Percentiles rank a stretch among this genome's conserved stretches.
Evolutionary conservation across 495 filamentous ascomycete species (phyloP).

Genomic region (Friedmanniomyces endolithicus): DNA sequence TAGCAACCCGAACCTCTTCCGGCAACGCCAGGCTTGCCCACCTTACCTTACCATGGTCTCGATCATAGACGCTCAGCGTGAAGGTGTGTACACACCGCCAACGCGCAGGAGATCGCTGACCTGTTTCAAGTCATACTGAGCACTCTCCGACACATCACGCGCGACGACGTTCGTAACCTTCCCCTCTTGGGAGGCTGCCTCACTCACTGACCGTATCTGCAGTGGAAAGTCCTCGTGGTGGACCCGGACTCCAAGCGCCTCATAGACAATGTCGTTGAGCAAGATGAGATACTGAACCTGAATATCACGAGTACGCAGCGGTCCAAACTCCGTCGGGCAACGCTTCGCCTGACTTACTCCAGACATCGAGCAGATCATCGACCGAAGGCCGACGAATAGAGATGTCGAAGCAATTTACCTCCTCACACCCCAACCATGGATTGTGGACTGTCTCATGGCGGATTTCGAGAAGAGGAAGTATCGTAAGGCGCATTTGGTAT

Average conservation of each 20-base stretch:
- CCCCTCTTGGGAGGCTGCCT: slow-evolving; percentile 16
- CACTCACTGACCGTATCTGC: slow-evolving; percentile 19
- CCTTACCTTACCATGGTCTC: slow-evolving; percentile 26
- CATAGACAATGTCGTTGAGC: slow-evolving; percentile 74
- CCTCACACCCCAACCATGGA: slow-evolving; percentile 67
- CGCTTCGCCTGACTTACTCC: slow-evolving; percentile 27
- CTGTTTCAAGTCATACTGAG: slow-evolving; percentile 43
- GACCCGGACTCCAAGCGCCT: slow-evolving; percentile 69
- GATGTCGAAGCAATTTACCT: slow-evolving; percentile 92
- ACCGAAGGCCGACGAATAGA: slow-evolving; percentile 62
- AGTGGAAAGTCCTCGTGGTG: slow-evolving; percentile 95
- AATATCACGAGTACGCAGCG: slow-evolving; percentile 70
- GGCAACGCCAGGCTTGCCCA: background rate
- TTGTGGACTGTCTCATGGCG: slow-evolving; percentile 84
- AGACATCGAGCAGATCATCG: slow-evolving; percentile 90
- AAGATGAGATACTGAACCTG: slow-evolving; percentile 89
- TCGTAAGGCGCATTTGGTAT: slow-evolving; percentile 60
- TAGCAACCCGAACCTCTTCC: background rate
- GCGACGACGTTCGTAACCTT: slow-evolving; percentile 41
- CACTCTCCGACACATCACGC: slow-evolving; percentile 46
- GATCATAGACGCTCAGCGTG: slow-evolving; percentile 32
- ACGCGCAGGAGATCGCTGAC: background rate
- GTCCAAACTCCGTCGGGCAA: background rate
- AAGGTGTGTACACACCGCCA: slow-evolving; percentile 19
- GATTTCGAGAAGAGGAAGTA: slow-evolving; percentile 79